Conservation (phyloP, 2,329 filamentous ascomycete species). For the Penicillium sp. region DNA sequence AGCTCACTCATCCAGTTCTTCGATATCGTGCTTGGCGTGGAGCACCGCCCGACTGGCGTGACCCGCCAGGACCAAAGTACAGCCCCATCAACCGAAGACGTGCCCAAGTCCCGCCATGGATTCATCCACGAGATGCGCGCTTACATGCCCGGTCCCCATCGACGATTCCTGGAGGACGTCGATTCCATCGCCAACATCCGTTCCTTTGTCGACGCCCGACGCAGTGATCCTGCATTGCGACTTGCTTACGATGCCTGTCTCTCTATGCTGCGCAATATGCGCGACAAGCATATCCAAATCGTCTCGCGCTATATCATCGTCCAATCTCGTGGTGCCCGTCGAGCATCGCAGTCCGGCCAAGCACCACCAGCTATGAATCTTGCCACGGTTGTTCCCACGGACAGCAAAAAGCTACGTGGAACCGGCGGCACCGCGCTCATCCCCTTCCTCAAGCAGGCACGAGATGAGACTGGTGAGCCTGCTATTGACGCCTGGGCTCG, state of each 20-base stretch:
- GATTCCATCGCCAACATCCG: slow-evolving; percentile 83
- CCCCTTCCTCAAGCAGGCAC: slow-evolving; percentile 92
- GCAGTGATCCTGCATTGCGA: slow-evolving; percentile 68
- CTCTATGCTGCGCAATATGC: slow-evolving; percentile 75
- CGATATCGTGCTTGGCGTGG: slow-evolving; percentile 85
- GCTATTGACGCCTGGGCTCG: slow-evolving; percentile 74
- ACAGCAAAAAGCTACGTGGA: slow-evolving; percentile 72
- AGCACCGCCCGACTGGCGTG: slow-evolving; percentile 87
- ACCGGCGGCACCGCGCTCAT: slow-evolving; percentile 95
- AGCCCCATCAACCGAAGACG: slow-evolving; percentile 44
- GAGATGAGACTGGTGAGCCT: slow-evolving; percentile 93
- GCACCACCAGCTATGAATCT: slow-evolving; percentile 60
- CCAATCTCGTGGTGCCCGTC: slow-evolving; percentile 77
- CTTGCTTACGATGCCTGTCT: slow-evolving; percentile 91
- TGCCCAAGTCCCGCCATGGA: slow-evolving; percentile 69
- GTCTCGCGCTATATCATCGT: slow-evolving; percentile 95
- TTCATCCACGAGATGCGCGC: slow-evolving; percentile 97
- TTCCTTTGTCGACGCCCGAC: slow-evolving; percentile 72
- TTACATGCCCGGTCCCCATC: slow-evolving; percentile 95
- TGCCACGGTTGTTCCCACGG: slow-evolving; percentile 48
- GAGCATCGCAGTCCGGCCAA: slow-evolving; percentile 63
- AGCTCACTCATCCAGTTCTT: slow-evolving; percentile 98
- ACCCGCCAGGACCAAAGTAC: slow-evolving; percentile 46
- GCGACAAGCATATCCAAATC: slow-evolving; percentile 95
- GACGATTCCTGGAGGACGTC: slow-evolving; percentile 84